Evolutionary conservation across 768 basidiomycete species (phyloP), one percentile per base, ranked within the genome.

Genomic region (Leucocoprinus sp.): DNA sequence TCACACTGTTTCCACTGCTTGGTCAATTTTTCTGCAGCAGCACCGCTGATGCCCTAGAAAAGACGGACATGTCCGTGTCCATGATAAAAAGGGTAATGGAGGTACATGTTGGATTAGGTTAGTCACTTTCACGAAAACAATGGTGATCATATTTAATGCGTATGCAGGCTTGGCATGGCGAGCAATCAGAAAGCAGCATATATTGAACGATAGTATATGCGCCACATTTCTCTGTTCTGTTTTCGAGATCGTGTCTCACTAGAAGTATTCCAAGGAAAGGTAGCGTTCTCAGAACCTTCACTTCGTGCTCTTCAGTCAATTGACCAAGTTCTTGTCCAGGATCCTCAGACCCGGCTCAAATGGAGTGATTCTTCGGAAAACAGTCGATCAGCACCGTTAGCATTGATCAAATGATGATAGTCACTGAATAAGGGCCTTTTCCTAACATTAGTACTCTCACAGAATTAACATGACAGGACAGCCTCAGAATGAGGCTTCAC

Each of bases 11-110:
- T 69, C 9, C 66, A 59, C 64, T 59, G 68, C 35, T 60, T 59
- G n/a, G 62, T 63, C n/a, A n/a, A n/a, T n/a, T n/a, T n/a, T n/a
- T n/a, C n/a, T 31, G 68, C 69, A 41, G 62, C 54, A 5, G 76
- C 81, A 49, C 84, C 84, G 52, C 84, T 15, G 53, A 71, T 7
- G 67, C 86, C 83, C 84, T 84, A 86, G 57, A 85, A 23, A 43
- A 83, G 33, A 51, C 84, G 80, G 35, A 75, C 75, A n/a, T 76
- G 74, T 5, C 71, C 59, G 26, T 59, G 45, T 27, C 21, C 29
- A 22, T 35, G 41, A 42, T 34, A 18, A 29, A 43, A 22, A 41
- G 23, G 39, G 22, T 42, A 22, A 22, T 49, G 37, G 9, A 43
- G 39, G 34, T 45, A n/a, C 34, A 42, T 37, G 31, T 3, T 14